These are phyloP conservation scores for Globisporangium rhizosaccharum DNA, from an alignment of 352 stramenopile genomes.

Conservation along the genomic window DNA sequence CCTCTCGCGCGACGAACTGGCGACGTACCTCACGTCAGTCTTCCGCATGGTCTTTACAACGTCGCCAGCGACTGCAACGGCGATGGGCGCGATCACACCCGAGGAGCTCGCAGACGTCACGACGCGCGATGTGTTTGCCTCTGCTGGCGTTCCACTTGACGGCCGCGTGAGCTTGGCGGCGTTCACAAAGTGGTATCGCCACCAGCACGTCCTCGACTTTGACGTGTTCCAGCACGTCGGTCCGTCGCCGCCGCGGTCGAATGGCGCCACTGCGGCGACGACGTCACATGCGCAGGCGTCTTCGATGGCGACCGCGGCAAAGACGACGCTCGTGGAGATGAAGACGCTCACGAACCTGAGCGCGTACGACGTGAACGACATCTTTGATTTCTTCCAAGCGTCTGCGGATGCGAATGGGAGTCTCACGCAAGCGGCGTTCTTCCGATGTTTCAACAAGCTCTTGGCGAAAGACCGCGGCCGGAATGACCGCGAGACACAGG, in stretches of 20 bases:
- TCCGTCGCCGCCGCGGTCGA: too few relatives aligned
- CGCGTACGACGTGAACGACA: constrained; percentile 81
- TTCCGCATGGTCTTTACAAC: constrained; percentile 81
- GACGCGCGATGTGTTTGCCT: constrained; percentile 55
- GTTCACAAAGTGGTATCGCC: constrained; percentile 83
- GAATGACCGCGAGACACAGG: constrained; percentile 27
- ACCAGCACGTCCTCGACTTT: constrained; percentile 21
- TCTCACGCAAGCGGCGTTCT: constrained; percentile 63
- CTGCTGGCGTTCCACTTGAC: constrained; percentile 59
- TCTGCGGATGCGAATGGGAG: constrained; percentile 58
- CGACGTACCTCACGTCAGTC: constrained; percentile 81
- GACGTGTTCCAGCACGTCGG: constrained; percentile 4
- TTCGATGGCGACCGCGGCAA: constrained; percentile 5
- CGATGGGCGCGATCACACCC: constrained; percentile 46
- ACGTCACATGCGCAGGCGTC: constrained; percentile 9
- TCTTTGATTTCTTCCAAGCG: constrained; percentile 82
- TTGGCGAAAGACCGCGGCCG: constrained; percentile 39
- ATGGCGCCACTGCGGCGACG: background rate
- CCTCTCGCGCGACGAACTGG: constrained; percentile 79
- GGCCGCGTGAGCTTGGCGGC: constrained; percentile 70
- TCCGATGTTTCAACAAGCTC: constrained; percentile 82
- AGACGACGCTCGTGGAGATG: constrained; percentile 61
- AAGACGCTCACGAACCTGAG: constrained; percentile 74
- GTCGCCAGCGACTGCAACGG: constrained; percentile 33
- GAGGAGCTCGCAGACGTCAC: constrained; percentile 73